Evolutionary conservation across 495 filamentous ascomycete genomes (phyloP), one percentile per base, ranked within the genome.

Genomic region (Saxophila tyrrhenica): DNA sequence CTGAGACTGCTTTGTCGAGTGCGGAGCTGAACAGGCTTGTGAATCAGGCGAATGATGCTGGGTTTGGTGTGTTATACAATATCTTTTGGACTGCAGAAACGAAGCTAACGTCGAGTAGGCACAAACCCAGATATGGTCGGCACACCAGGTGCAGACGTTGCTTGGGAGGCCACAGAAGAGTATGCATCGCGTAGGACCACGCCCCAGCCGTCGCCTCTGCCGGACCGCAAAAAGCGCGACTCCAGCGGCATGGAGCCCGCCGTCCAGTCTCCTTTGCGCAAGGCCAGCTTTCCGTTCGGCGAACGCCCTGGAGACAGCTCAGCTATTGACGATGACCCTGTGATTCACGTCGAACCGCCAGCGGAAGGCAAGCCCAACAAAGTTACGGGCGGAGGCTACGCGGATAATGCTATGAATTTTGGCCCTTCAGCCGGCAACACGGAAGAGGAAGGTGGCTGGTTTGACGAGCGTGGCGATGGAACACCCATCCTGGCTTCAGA

Each of bases 1-100:
- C 82, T 44, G 84, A 91, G 70, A 92, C 84, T 74, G 89, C 87
- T 55, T 74, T 95, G 79, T 94, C 87, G 67, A 89, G 86, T 56
- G 86, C 89, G 42, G 87, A 95, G 62, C 72, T 99, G 62, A 94
- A 94, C 69, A 89, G 87, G 72, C 82, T 95, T 58, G 90, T 97
- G 48, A 74, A 80, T 44, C 76, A 87, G 44, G 86, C 84, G 32
- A 78, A 77, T 38, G 78, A 72, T 58, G 75, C 73, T 58, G 83
- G 83, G 43, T 73, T 80, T 44, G 61, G 61, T 63, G 57, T 65
- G 84, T 82, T 62, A 67, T 81, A 24, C 16, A 13, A 7, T 35
- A 7, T 7, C 29, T 13, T 5, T 13, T 13, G 7, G 29, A 35
- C 29, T n/a, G n/a, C n/a, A n/a, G 19, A 24, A 42, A 24, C 25